Base-by-base conservation (phyloP, 257 asterid species). In the Solanum habrochaites region DNA sequence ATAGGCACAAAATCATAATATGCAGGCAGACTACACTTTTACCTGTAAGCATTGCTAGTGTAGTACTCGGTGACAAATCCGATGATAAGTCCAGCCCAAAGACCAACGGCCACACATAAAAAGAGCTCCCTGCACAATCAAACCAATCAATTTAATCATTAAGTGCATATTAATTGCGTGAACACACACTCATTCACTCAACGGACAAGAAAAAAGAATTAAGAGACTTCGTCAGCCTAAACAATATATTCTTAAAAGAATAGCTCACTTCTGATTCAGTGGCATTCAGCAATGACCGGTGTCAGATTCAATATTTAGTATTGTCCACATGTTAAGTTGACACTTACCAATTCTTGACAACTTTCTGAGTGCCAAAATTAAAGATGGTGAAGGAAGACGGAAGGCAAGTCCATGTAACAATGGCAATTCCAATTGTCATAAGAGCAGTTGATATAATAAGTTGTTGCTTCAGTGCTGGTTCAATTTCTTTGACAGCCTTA, bases 1-100 rank as follows among this genome's bases (percentile, higher is more conserved):
- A 49, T 29, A 81, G 69, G 9, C 29, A 21, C 43, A 18, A 81
- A 31, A 11, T 49, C 69, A 81, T 31, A 47, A 21, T 25, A 49
- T 81, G 45, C 12, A 52, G 45, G 49, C 43, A 49, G 69, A 81
- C 56, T 29, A 49, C 25, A 62, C 47, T 39, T 43, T 83, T 87
- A 96, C 98, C 98, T 94, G 94, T 96, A 96, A 69, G 99, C 98
- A 89, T 96, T 96, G 93, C 99, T 96, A 83, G 99, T 95, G 86
- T 94, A 96, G 85, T 95, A 96, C 89, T 96, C 98, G 0, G 99
- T 96, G 88, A 96, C 98, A 58, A 96, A 96, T 14, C 99, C 99
- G 20, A 96, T 96, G 83, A 96, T 91, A 75, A 96, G 99, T 88
- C 99, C 99, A 86, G 99, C 98, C 99, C 99, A 96, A 56, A 96